These are phyloP conservation scores for Dissophora globulifera DNA, from an alignment of 192 early-diverging fungal species.

Conservation along the genomic window DNA sequence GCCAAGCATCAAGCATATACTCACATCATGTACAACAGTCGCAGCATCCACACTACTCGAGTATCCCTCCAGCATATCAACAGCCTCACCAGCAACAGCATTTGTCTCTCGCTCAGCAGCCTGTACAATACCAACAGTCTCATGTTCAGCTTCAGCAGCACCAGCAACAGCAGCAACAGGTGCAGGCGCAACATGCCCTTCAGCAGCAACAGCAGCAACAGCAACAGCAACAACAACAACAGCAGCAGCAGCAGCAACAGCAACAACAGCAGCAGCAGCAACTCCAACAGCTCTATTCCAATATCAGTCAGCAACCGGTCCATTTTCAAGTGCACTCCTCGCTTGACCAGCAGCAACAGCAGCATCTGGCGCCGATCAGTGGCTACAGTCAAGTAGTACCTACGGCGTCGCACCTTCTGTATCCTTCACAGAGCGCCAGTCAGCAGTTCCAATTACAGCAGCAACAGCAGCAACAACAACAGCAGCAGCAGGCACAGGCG, in stretches of 20 bases:
- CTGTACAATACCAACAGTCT: constrained; percentile 26
- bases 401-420: constrained; percentile 31
- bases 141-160: constrained; percentile 42
- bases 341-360: constrained; percentile 23
- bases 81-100: constrained; percentile 21
- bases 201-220: constrained; percentile 26
- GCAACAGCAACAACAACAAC: constrained; percentile 23
- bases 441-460: constrained; percentile 39
- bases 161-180: constrained; percentile 17
- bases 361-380: constrained; percentile 20
- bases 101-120: constrained; percentile 26
- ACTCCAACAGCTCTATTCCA: constrained; percentile 21
- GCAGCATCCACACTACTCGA: constrained; percentile 25
- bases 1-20: constrained; percentile 17
- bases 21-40: constrained; percentile 40
- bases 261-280: constrained; percentile 19
- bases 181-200: constrained; percentile 13
- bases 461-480: too few relatives aligned
- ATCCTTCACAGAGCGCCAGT: constrained; percentile 17
- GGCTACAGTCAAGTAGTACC: constrained; percentile 17
- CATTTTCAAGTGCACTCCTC: constrained; percentile 19
- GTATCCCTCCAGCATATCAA: constrained; percentile 7
- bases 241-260: constrained; percentile 19
- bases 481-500: constrained; percentile 29
- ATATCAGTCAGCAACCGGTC: constrained; percentile 11